Evolutionary conservation across 2,329 filamentous ascomycete species (phyloP), one percentile per base, ranked within the genome.

Genomic region (Colletotrichum caudatum): DNA sequence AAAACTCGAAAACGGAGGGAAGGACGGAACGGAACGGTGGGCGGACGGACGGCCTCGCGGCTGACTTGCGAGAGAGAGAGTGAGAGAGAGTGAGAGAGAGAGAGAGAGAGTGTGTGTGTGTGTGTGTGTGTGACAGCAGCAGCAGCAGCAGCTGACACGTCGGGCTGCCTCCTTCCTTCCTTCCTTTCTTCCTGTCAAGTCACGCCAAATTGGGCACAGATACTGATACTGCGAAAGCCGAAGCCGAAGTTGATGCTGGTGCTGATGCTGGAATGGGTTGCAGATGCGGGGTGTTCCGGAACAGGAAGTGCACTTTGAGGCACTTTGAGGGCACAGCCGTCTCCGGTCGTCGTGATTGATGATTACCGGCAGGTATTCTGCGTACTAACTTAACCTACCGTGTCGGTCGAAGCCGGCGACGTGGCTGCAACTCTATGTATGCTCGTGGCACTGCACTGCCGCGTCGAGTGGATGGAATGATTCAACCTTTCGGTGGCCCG

Each of bases 201-300:
- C 23, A 44, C 8, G 5, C 16, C 57, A 46, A 26, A 26, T 51
- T n/a, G 18, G 59, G 14, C 20, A 29, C 5, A 39, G 39, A 62
- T 8, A 3, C 48, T 48, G 14, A 35, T 64, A 12, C 18, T 29
- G 57, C 23, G 18, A 56, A 26, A 37, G 44, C 18, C 44, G 46
- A 51, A 62, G 41, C 41, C 57, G 18, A 44, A n/a, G 57, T 12
- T 33, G 64, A 26, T 37, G 44, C 18, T 53, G 46, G 39, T 67
- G 58, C 57, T 48, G 65, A 23, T 46, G 18, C 41, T 44, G 41
- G 41, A 48, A 12, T 51, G 41, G 41, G 20, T 18, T 66, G 56
- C 18, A 53, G 20, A n/a, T 53, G n/a, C 61, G 66, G 70, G 66
- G 70, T 35, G n/a, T 71, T 71, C 66, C 70, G 66, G 70, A 71